Evolutionary conservation across 305 asterid species (phyloP).

Genomic region (Fraxinus albicans): DNA sequence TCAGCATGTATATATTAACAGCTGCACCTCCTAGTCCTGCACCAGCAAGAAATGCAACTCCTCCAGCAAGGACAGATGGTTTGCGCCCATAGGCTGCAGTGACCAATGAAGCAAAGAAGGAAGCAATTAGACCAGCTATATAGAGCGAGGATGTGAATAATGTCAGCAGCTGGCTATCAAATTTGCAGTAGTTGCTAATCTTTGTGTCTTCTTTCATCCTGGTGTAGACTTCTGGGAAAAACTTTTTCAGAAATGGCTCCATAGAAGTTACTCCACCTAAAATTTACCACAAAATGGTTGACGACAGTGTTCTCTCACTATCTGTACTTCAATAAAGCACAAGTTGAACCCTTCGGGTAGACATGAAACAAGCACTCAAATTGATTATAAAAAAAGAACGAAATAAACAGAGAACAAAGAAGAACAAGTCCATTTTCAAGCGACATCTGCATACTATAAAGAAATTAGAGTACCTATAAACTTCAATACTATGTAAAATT

Average conservation of each 20-base stretch:
- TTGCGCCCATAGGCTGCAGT: constrained; percentile 60
- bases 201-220: constrained; percentile 55
- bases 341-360: neutral
- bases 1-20: constrained; percentile 53
- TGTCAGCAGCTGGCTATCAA: constrained; percentile 70
- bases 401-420: neutral
- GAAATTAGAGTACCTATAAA: neutral
- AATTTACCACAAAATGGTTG: neutral
- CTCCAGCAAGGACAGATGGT: constrained; percentile 62
- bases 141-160: constrained; percentile 78
- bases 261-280: constrained; percentile 87
- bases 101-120: constrained; percentile 55
- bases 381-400: neutral
- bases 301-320: neutral
- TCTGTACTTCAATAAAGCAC: neutral
- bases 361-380: neutral
- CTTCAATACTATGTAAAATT: neutral
- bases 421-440: neutral
- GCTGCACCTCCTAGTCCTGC: constrained; percentile 80
- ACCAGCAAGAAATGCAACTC: constrained; percentile 69
- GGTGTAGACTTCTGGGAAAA: constrained; percentile 53
- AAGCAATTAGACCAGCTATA: constrained; percentile 67
- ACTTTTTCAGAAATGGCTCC: constrained; percentile 61
- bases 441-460: neutral
- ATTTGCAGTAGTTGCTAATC: constrained; percentile 80